Base-by-base conservation (phyloP, 192 early-diverging fungal species). In the Coemansia sp. region DNA sequence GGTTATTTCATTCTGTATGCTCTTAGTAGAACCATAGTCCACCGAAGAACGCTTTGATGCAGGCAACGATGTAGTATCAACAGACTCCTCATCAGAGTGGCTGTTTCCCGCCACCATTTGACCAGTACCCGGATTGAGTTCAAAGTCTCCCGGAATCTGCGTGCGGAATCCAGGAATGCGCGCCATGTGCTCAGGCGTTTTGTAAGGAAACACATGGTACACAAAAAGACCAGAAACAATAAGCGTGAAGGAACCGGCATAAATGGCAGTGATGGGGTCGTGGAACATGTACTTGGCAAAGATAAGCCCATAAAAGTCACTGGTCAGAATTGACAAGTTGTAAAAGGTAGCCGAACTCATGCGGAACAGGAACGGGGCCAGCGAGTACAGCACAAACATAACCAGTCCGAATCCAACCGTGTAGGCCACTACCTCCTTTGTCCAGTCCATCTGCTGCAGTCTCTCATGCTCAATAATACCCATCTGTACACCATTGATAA, bases 291-390 rank as follows among this genome's bases (percentile, higher is more conserved):
- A 86, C 51, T 89, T 71, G 31, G 87, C 87, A 85, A 93, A 92
- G 51, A 91, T 80, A 29, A 91, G 78, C 1, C 88, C 88, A 67
- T 91, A 93, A 62, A 93, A 91, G 72, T 93, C 90, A 64, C 87
- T 88, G 6, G 91, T 91, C 64, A 93, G 74, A 11, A 93, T 75
- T 25, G 88, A 88, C 60, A 93, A 63, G 64, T 93, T 93, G 76
- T 90, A 93, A 59, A 92, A 86, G 23, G 88, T 84, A 0, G 91
- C 90, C 32, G 88, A 89, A 59, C 87, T 84, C 56, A 87, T 50
- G 8, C 89, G 82, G 80, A 93, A 90, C 54, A 93, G 61, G 60
- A 88, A 78, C n/a, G 91, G 91, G 0, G 87, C 84, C 17, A 88
- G 55, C 21, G 88, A 83, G 63, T 93, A 93, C 24, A 93, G 66